Evolutionary conservation across 2,329 filamentous ascomycete genomes (phyloP), one percentile per base, ranked within the genome.

Genomic region (Byssoonygena ceratinophila): DNA sequence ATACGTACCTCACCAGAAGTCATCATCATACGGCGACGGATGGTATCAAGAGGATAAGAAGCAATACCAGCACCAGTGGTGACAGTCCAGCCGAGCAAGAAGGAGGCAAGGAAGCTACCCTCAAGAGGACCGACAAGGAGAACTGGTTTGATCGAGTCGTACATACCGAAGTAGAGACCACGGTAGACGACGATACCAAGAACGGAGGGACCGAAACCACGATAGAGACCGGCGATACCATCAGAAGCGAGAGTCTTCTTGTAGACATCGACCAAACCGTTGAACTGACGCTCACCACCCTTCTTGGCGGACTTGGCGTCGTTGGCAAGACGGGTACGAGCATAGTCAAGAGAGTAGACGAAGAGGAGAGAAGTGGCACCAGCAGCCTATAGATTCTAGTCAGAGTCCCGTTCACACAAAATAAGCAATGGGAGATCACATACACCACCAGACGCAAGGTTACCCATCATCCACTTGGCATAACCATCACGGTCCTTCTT

Each of bases 11-110:
- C 81, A 75, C 81, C 81, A 64, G 81, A 84, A 69, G 92, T 98
- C 92, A 98, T 98, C 92, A 98, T 98, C 92, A 98, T 98, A 80
- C 92, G 92, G 84, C 92, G 90, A 83, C 92, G 92, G 81, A 98
- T 89, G 72, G 92, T 98, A 78, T 98, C 92, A 73, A 98, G 89
- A 80, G 92, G 92, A 83, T 98, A 98, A 71, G 92, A 97, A 78
- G 92, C 92, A 76, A 98, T 95, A 94, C 92, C 92, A 76, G 92
- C 92, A 94, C 86, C 92, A 74, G 92, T 98, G 80, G 92, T 98
- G 82, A 98, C 92, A 76, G 81, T 79, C 92, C 92, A 98, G 74
- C 92, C 92, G 76, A 98, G 92, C 72, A 82, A 71, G 89, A 98
- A 98, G 65, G 92, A 98, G 75, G 92, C 92, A 70, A 98, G 80